Conservation (phyloP, 129 eudicot species). For the Gnaphalium uliginosum region DNA sequence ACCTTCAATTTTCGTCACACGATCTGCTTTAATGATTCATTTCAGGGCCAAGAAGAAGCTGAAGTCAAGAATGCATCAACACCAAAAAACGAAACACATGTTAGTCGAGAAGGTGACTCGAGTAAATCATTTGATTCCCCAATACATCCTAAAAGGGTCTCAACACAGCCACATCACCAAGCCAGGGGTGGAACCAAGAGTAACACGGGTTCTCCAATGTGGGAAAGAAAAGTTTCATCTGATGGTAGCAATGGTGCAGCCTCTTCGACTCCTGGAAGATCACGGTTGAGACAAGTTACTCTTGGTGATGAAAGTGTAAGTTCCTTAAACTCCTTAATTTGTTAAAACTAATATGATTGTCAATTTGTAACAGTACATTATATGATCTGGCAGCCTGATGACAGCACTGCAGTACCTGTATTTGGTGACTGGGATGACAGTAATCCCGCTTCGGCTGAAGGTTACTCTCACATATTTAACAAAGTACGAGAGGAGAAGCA, state of each 20-base stretch:
- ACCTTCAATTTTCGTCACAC: not conserved
- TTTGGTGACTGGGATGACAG: conserved; percentile 87
- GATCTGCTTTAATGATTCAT: not conserved
- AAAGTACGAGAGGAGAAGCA: conserved; percentile 76
- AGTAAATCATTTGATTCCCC: conserved; percentile 47
- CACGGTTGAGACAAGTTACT: conserved; percentile 77
- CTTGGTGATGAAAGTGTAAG: conserved; percentile 84
- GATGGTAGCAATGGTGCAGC: conserved; percentile 57
- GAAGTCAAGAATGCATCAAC: conserved; percentile 30
- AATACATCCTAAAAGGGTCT: conserved; percentile 30
- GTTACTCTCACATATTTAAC: conserved; percentile 59
- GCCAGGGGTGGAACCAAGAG: conserved; percentile 50
- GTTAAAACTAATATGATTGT: not conserved
- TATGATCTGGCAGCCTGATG: conserved; percentile 54
- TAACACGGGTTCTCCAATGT: conserved; percentile 61
- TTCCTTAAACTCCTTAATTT: not conserved
- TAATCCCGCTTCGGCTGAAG: conserved; percentile 81
- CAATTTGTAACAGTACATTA: not conserved
- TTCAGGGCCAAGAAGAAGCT: conserved; percentile 36
- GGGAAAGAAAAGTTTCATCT: conserved; percentile 68
- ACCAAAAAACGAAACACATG: conserved; percentile 37
- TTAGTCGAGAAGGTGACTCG: conserved; percentile 44
- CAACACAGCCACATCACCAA: conserved; percentile 53
- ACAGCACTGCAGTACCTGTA: conserved; percentile 66
- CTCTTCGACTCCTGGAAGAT: conserved; percentile 81